Evolutionary conservation across 2,329 filamentous ascomycete species (phyloP).

Genomic region (Colletotrichum chrysophilum): DNA sequence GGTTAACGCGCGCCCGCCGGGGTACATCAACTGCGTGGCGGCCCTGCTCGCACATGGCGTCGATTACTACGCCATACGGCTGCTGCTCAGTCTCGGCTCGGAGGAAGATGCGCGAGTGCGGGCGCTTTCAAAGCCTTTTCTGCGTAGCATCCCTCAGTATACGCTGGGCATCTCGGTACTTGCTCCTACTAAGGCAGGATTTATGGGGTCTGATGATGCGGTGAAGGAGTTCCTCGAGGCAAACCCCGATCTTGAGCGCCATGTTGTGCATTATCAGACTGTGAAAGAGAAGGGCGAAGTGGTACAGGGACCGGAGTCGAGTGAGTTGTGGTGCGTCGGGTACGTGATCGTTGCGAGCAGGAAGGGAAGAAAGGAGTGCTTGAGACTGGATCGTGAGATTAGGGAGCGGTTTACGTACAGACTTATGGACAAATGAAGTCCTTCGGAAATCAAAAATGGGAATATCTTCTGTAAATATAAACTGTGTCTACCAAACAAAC

Average conservation of each 20-base stretch:
- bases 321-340: conserved; percentile 20
- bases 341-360: conserved; percentile 11
- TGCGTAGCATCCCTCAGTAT: conserved; percentile 17
- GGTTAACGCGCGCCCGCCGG: conserved; percentile 33
- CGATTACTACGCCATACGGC: conserved; percentile 32
- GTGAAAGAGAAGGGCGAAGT: conserved; percentile 8
- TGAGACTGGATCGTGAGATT: conserved; percentile 1
- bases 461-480: not conserved
- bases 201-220: conserved; percentile 19
- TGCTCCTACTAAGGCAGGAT: conserved; percentile 1
- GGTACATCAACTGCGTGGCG: conserved; percentile 26
- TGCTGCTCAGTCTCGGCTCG: conserved; percentile 25
- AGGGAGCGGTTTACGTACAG: conserved; percentile 9
- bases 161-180: conserved; percentile 22
- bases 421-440: not conserved
- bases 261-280: conserved; percentile 21
- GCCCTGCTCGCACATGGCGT: conserved; percentile 31
- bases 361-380: conserved; percentile 4
- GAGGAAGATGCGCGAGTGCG: conserved; percentile 13
- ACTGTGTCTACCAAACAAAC: conserved; percentile 19
- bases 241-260: conserved; percentile 2
- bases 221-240: not conserved
- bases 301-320: conserved; percentile 19
- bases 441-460: not conserved
- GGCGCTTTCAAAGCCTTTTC: conserved; percentile 27